Percentiles rank a stretch among this genome's conserved stretches.
Conservation (phyloP, 1,284 basidiomycete species). For the Omphalotus olearius region DNA sequence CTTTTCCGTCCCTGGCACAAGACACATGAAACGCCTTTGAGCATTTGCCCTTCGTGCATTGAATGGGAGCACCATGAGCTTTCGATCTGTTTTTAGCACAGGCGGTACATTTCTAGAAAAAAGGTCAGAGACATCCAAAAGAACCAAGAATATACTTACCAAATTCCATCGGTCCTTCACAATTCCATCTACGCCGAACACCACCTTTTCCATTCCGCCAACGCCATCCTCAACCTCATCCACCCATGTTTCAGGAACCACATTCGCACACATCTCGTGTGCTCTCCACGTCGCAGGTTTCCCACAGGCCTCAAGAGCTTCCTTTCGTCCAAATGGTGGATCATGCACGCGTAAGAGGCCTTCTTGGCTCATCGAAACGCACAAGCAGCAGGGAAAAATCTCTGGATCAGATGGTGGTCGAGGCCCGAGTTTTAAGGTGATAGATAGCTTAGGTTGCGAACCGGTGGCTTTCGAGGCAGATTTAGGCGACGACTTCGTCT, state of each 20-base stretch:
- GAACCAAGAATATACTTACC: conserved; percentile 43
- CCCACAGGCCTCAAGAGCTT: conserved; percentile 40
- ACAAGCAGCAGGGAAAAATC: conserved; percentile 77
- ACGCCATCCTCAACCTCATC: conserved; percentile 52
- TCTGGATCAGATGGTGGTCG: conserved; percentile 54
- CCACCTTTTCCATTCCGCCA: conserved; percentile 46
- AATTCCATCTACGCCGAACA: conserved; percentile 82
- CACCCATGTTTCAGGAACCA: conserved; percentile 85
- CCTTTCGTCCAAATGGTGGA: conserved; percentile 51
- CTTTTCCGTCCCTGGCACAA: conserved; percentile 69
- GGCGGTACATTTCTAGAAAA: conserved; percentile 76
- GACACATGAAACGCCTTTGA: conserved; percentile 91
- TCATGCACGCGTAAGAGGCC: conserved; percentile 70
- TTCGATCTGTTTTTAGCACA: conserved; percentile 70
- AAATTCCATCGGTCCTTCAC: conserved; percentile 88
- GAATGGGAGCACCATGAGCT: conserved; percentile 85
- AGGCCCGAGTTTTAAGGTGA: conserved; percentile 61
- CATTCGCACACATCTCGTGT: conserved; percentile 72
- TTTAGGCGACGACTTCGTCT: conserved; percentile 12
- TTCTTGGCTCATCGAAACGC: conserved; percentile 53
- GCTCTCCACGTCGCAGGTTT: conserved; percentile 57
- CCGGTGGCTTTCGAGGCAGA: not conserved
- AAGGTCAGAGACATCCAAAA: conserved; percentile 10
- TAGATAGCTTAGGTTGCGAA: conserved; percentile 33
- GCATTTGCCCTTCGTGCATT: conserved; percentile 93